Evolutionary conservation across 305 asterid species (phyloP), one percentile per base, ranked within the genome.

Genomic region (Fraxinus ornus): DNA sequence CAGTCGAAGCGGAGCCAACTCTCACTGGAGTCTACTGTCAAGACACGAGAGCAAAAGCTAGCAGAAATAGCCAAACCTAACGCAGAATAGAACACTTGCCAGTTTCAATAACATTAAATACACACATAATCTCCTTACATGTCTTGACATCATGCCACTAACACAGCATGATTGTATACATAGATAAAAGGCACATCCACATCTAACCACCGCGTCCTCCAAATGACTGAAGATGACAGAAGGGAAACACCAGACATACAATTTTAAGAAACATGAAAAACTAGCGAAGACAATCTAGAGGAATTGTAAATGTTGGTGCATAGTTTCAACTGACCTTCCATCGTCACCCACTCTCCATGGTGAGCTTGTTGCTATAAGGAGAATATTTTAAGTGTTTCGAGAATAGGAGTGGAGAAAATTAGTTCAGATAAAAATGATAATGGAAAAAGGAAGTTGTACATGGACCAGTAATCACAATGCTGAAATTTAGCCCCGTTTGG

Each of bases 321-420:
- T 85, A 85, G 87, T 86, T 85, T 71, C 84, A 15, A 77, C 84
- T 76, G 86, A 83, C 87, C 87, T 77, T 83, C 81, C 75, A 64
- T 82, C 83, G 28, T 49, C 22, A 55, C 84, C 88, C 86, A 86
- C 82, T 81, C 79, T 78, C 44, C 44, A 81, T 60, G 87, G 86
- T 82, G 86, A 86, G 83, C 89, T 80, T 75, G 79, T 84, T 83
- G 84, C 60, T 78, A 84, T 82, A 83, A 81, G 82, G 84, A 86
- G 84, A 81, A 87, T 73, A 86, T 72, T 77, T 71, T 68, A 83
- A 81, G 84, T 52, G 60, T 49, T 86, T 75, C 82, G 84, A 83
- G 84, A 81, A 79, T 79, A 86, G 75, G 7, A 68, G 82, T 80
- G 57, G 81, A 75, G 79, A 19, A 49, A 35, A 84, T 76, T 71